These are phyloP conservation scores for Peronosclerospora sorghi DNA, from an alignment of 352 stramenopile species.

Conservation along the genomic window DNA sequence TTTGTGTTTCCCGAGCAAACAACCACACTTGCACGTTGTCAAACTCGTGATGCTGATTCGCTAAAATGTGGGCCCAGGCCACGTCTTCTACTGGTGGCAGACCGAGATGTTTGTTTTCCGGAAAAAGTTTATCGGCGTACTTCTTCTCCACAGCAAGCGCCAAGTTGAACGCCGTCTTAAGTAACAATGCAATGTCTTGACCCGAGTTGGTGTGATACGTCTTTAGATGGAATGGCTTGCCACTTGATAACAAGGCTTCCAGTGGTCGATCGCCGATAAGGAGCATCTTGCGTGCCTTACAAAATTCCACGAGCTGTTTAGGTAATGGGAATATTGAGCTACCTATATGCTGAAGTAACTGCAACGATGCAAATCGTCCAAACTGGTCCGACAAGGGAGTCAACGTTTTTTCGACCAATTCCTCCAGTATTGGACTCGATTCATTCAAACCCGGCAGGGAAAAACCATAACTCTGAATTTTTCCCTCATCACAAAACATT, in stretches of 20 bases:
- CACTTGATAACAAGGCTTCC: conserved; percentile 45
- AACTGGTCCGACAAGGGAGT: conserved; percentile 28
- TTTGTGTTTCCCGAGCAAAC: conserved; percentile 76
- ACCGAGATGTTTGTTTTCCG: conserved; percentile 25
- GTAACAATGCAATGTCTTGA: conserved; percentile 53
- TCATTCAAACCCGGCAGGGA: conserved; percentile 22
- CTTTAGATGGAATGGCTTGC: conserved; percentile 49
- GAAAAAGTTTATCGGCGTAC: conserved; percentile 55
- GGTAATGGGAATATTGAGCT: conserved; percentile 26
- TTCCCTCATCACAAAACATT: conserved; percentile 29
- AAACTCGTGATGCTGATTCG: conserved; percentile 70
- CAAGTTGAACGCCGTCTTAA: conserved; percentile 79
- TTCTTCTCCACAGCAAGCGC: conserved; percentile 74
- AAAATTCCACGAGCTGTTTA: conserved; percentile 26
- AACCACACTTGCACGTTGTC: conserved; percentile 80
- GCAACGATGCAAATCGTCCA: conserved; percentile 47
- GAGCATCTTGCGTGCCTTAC: conserved; percentile 33
- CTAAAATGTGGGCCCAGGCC: conserved; percentile 72
- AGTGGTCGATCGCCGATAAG: conserved; percentile 56
- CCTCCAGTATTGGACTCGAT: conserved; percentile 18
- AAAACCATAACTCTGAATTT: conserved; percentile 62
- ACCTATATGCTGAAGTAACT: conserved; percentile 39
- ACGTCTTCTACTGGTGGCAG: conserved; percentile 49
- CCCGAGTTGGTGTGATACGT: conserved; percentile 30
- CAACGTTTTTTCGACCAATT: conserved; percentile 36